Evolutionary conservation across 2,329 filamentous ascomycete genomes (phyloP).

Genomic region (Cladosporium sp.): DNA sequence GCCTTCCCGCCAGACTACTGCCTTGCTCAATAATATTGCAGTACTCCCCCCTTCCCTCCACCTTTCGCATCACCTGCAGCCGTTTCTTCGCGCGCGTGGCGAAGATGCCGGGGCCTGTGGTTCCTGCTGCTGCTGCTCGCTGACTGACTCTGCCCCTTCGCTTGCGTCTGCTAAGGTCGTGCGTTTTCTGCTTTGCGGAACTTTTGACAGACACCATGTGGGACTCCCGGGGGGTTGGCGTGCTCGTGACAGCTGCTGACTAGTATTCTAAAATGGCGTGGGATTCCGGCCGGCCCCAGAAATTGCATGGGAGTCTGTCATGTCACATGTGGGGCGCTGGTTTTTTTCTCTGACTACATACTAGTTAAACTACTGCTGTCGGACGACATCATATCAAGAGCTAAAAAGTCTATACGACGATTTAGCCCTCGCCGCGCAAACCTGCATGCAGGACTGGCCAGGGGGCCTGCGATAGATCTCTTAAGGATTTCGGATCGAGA

Average conservation of each 20-base stretch:
- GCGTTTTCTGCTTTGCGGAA: not conserved
- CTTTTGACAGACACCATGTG: not conserved
- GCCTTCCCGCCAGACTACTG: not conserved
- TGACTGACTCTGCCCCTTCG: not conserved
- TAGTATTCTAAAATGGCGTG: not conserved
- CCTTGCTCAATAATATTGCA: not conserved
- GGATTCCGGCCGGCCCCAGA: not conserved
- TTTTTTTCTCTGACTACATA: not conserved
- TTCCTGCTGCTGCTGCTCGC: not conserved
- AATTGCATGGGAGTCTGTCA: not conserved
- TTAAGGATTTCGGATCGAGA: not conserved
- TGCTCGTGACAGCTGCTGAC: not conserved
- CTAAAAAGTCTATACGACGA: not conserved
- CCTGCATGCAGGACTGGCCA: not conserved
- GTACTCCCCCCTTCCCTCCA: not conserved
- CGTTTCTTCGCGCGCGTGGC: slow-evolving; percentile 1
- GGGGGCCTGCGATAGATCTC: not conserved
- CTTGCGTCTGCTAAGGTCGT: not conserved
- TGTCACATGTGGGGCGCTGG: not conserved
- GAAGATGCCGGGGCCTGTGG: not conserved
- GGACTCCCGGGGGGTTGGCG: not conserved
- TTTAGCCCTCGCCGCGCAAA: too few species aligned
- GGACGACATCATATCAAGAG: not conserved
- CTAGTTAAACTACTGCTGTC: not conserved
- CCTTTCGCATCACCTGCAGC: not conserved